Conservation (phyloP, 2,329 filamentous ascomycete species). For the Meredithiella fracta region DNA sequence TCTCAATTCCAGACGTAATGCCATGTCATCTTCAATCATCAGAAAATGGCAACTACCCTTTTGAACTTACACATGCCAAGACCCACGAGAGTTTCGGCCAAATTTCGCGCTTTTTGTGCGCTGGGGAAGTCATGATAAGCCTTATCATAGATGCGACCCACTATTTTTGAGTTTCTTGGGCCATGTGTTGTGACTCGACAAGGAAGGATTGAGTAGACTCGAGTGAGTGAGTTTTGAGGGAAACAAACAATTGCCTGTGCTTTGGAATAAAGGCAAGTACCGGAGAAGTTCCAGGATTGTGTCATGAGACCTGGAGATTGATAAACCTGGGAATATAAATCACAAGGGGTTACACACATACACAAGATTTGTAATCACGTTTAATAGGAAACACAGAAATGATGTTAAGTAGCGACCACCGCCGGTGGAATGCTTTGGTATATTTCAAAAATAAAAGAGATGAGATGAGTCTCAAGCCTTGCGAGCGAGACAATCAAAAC, state of each 20-base stretch:
- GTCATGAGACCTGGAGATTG: too few species aligned
- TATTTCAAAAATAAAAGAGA: conserved; percentile 3
- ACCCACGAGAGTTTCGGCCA: not conserved
- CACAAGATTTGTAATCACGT: not conserved
- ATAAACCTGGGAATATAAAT: too few species aligned
- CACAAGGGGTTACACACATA: not conserved
- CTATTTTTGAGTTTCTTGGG: not conserved
- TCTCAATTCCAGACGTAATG: too few species aligned
- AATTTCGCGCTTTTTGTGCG: not conserved
- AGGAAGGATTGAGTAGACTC: not conserved
- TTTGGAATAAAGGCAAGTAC: not conserved
- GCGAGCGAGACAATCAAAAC: not conserved
- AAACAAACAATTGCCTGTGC: too few species aligned
- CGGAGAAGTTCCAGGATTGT: not conserved
- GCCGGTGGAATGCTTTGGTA: not conserved
- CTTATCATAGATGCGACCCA: not conserved
- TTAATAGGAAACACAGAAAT: not conserved
- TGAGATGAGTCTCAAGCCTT: not conserved
- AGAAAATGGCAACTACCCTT: too few species aligned
- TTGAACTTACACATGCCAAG: too few species aligned
- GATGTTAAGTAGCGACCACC: not conserved
- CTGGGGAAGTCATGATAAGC: not conserved
- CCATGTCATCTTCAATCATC: too few species aligned
- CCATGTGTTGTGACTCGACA: not conserved
- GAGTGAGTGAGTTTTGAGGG: not conserved